Evolutionary conservation across 345 rosid species (phyloP), one percentile per base, ranked within the genome.

Genomic region (Noccaea caerulescens): DNA sequence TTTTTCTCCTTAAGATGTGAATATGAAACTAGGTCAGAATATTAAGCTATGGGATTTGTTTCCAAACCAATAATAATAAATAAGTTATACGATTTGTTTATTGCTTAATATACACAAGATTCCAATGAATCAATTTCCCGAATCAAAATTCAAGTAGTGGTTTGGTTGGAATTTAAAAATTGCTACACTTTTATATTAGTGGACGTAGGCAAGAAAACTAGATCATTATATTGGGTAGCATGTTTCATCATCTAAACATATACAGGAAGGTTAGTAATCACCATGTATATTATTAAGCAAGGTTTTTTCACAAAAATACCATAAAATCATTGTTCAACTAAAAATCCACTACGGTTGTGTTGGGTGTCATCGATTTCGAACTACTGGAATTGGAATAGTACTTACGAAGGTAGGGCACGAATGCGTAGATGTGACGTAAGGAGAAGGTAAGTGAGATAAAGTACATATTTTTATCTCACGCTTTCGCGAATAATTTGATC

Each of bases 391-490:
- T 16, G 8, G 10, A 63, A 18, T 25, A 39, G 27, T 73, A 18
- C 7, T 57, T n/a, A 20, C 32, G 72, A 73, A 73, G 32, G 50
- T 51, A 74, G 36, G 51, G 58, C 32, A 75, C 58, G 43, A 53
- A 61, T 54, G 79, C 69, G 69, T 68, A 47, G 52, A 36, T 53
- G 69, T 68, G 79, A 75, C 79, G 63, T 68, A 60, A 20, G n/a
- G 69, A 50, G 66, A 13, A 44, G 4, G 63, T 13, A 63, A 63
- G 56, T 8, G 30, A 59, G 11, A 50, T 54, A 61, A 37, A 54
- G 65, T 75, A 30, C 30, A 58, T 75, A 68, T 60, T 74, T 20
- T 59, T 32, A 33, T 67, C 42, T 67, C 49, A 53, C 78, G 45
- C 64, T 68, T 54, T 52, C 36, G 14, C 43, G 65, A 68, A 75